A percentile compares a stretch with the other conserved stretches of the same genome.
phyloP scores from a whole-genome alignment of 2,329 filamentous ascomycete species.

The Botrytis cinerea region DNA sequence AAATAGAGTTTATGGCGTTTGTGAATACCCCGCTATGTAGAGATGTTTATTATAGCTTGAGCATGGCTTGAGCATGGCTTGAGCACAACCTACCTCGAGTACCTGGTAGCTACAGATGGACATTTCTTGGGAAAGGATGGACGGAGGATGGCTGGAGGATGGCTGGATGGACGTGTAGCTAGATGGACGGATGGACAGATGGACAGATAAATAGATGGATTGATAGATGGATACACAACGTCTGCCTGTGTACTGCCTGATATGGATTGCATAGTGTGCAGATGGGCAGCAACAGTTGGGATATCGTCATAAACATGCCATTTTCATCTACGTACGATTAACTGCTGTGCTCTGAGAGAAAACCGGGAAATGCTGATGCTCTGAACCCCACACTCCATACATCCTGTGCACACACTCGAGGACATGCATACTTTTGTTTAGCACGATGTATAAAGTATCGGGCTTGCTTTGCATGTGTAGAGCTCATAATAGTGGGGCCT shows the following conservation, averaged over 20 bases:
- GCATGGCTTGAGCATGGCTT: too few relatives aligned
- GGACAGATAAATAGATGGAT: background rate
- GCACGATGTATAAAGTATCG: background rate
- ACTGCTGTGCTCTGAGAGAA: background rate
- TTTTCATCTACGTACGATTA: background rate
- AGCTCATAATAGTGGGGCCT: background rate
- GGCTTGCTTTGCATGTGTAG: background rate
- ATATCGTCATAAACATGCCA: conserved; percentile 6
- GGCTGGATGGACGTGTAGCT: background rate
- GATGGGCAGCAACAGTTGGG: background rate
- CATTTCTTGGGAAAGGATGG: background rate
- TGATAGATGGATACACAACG: background rate
- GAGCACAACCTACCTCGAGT: background rate
- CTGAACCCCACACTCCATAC: background rate
- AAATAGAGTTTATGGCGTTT: background rate
- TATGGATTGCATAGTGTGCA: background rate
- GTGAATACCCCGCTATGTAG: background rate
- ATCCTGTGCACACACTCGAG: background rate
- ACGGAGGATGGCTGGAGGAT: background rate
- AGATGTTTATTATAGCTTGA: background rate
- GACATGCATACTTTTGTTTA: background rate
- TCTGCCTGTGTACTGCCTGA: background rate
- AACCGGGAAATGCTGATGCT: background rate
- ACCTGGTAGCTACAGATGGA: background rate
- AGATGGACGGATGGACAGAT: background rate